Evolutionary conservation across 768 basidiomycete genomes (phyloP).

Genomic region (Xerocomellus dryophilus): DNA sequence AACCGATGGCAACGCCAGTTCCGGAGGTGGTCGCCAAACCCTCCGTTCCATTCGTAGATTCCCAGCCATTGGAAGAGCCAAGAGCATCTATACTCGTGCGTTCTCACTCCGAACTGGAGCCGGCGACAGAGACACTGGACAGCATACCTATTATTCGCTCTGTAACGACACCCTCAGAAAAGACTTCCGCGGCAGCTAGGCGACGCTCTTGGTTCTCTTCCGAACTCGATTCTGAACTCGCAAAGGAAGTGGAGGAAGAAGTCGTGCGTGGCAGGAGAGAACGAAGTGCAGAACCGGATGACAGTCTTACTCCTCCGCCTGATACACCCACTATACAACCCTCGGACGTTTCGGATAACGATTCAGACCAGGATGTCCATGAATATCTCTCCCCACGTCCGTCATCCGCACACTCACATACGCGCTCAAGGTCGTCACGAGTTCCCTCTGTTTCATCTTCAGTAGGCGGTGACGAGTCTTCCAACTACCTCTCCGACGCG

Average conservation of each 20-base stretch:
- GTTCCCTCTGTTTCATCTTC: slow-evolving; percentile 37
- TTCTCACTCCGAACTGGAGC: slow-evolving; percentile 33
- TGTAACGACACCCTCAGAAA: slow-evolving; percentile 22
- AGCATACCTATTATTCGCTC: slow-evolving; percentile 22
- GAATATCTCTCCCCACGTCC: slow-evolving; percentile 36
- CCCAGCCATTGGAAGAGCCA: slow-evolving; percentile 36
- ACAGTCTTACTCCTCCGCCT: slow-evolving; percentile 24
- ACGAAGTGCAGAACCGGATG: slow-evolving; percentile 37
- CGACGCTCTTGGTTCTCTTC: slow-evolving; percentile 60
- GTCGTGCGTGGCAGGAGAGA: slow-evolving; percentile 17
- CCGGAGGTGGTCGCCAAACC: slow-evolving; percentile 8
- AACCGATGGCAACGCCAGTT: slow-evolving; percentile 10
- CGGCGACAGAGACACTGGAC: slow-evolving; percentile 22
- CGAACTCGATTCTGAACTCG: slow-evolving; percentile 26
- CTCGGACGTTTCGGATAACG: slow-evolving; percentile 18
- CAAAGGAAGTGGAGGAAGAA: slow-evolving; percentile 26
- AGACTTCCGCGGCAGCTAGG: slow-evolving; percentile 28
- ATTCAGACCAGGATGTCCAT: slow-evolving; percentile 15
- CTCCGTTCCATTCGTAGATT: slow-evolving; percentile 21
- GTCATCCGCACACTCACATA: slow-evolving; percentile 44
- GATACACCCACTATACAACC: slow-evolving; percentile 7
- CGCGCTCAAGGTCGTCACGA: slow-evolving; percentile 31
- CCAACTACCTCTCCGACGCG: slow-evolving; percentile 35
- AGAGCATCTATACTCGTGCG: slow-evolving; percentile 13
- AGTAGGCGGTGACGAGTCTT: slow-evolving; percentile 24